phyloP scores from a whole-genome alignment of 2,329 filamentous ascomycete genomes.

The Cytospora piceae region DNA sequence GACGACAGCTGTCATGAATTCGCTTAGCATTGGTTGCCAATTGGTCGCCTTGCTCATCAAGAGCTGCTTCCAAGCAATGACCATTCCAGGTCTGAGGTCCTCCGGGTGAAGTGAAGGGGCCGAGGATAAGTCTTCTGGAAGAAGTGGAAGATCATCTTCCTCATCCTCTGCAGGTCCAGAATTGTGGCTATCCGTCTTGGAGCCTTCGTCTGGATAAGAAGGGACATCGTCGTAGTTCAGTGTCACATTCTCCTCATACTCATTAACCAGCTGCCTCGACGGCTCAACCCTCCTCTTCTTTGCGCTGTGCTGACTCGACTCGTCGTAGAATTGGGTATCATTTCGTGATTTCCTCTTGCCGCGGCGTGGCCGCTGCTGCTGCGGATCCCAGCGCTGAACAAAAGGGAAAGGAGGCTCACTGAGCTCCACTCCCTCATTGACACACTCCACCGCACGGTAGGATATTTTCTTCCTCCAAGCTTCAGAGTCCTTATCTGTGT shows the following conservation, averaged over 20 bases:
- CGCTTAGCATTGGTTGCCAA: conserved; percentile 67
- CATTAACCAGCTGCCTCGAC: conserved; percentile 36
- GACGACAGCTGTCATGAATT: conserved; percentile 66
- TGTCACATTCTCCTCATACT: conserved; percentile 35
- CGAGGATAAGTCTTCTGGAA: conserved; percentile 60
- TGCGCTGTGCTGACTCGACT: conserved; percentile 32
- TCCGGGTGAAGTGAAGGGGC: conserved; percentile 55
- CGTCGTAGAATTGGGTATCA: conserved; percentile 47
- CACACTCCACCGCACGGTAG: conserved; percentile 83
- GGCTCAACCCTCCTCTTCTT: conserved; percentile 56
- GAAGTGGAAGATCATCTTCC: conserved; percentile 63
- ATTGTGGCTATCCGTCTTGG: conserved; percentile 35
- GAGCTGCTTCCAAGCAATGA: conserved; percentile 71
- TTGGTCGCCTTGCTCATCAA: conserved; percentile 63
- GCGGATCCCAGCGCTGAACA: conserved; percentile 83
- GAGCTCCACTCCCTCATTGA: conserved; percentile 68
- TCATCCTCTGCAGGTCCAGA: conserved; percentile 31
- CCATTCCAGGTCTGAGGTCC: conserved; percentile 60
- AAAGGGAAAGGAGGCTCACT: conserved; percentile 88
- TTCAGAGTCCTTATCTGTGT: conserved; percentile 54
- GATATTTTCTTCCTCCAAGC: conserved; percentile 76
- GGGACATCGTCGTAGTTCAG: conserved; percentile 47
- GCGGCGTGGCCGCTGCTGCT: conserved; percentile 66
- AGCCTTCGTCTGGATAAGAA: conserved; percentile 36
- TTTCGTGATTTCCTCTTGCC: conserved; percentile 53